Evolutionary conservation across 768 basidiomycete species (phyloP), one percentile per base, ranked within the genome.

Genomic region (Leucocoprinus sp.): DNA sequence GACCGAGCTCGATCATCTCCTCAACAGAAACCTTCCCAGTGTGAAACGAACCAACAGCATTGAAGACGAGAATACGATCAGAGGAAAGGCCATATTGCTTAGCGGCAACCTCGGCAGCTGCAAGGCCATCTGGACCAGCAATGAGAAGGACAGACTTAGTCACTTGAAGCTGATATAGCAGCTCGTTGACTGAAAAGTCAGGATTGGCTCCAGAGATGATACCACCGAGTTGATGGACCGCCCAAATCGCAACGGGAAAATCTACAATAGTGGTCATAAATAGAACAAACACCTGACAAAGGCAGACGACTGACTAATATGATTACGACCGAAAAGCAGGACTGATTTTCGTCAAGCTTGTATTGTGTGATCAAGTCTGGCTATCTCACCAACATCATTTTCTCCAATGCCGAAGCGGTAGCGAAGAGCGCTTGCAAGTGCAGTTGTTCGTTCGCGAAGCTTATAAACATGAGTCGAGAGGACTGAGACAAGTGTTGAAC

Each of bases 181-280:
- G 65, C 52, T 83, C 81, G 19, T 66, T 65, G 8, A 60, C 57
- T 9, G 70, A 68, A 56, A 72, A 82, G 24, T 72, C 67, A 0
- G 80, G 81, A 47, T 82, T 83, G 1, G 80, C 81, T n/a, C 76
- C 75, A 4, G 76, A 76, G 43, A 81, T 64, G 28, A 76, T 66
- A 11, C 69, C 78, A 11, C 78, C 78, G 12, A 81, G 64, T 37
- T 68, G 64, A 52, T 81, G 79, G 4, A 64, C 62, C 1, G 79
- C 78, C 71, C 78, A 77, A 18, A 75, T 68, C 2, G 68, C 72
- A 28, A 79, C 60, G 2, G 75, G 67, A 51, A 78, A 76, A 62
- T 81, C 72, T 82, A 50, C 17, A 4, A 46, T 21, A 15, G 41
- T 35, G 39, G 21, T 26, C 29, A 17, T 15, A 36, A 23, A 36